Conservation (phyloP, 169 alveolate genomes). For the Cryptosporidium ryanae region DNA sequence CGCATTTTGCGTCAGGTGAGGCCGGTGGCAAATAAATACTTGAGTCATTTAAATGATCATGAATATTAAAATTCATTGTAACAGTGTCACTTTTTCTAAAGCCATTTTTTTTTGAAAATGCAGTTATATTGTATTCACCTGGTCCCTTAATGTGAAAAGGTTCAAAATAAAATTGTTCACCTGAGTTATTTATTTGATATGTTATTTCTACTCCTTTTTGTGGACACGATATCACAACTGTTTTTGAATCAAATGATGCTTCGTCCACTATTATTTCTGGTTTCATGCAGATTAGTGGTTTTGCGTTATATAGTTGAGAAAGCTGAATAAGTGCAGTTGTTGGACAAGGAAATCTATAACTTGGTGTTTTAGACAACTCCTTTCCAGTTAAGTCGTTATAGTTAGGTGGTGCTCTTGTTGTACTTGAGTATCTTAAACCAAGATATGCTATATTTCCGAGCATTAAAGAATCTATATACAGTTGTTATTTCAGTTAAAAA, state of each 20-base stretch:
- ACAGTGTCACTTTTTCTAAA: not conserved
- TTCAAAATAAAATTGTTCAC: slow-evolving; percentile 46
- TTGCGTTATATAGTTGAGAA: slow-evolving; percentile 43
- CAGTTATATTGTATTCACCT: slow-evolving; percentile 37
- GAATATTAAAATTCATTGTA: slow-evolving; percentile 10
- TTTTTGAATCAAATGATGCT: slow-evolving; percentile 7
- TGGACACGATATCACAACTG: slow-evolving; percentile 6
- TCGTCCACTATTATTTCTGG: slow-evolving; percentile 22
- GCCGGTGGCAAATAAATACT: no score
- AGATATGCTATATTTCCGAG: slow-evolving; percentile 52
- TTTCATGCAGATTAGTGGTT: slow-evolving; percentile 25
- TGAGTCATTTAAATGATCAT: no score
- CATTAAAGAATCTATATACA: slow-evolving; percentile 2
- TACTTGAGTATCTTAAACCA: slow-evolving; percentile 48
- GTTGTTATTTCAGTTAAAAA: not conserved
- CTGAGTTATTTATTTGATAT: slow-evolving; percentile 51
- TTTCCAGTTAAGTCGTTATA: slow-evolving; percentile 63
- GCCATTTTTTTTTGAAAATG: slow-evolving; percentile 42
- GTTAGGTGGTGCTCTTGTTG: slow-evolving; percentile 72
- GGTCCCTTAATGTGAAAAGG: slow-evolving; percentile 23
- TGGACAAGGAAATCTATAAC: slow-evolving; percentile 72
- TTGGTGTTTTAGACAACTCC: slow-evolving; percentile 56
- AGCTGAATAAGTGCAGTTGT: slow-evolving; percentile 61
- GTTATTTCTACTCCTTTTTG: slow-evolving; percentile 34
- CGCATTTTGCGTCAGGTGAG: no score